Percentiles rank a stretch among this genome's conserved stretches.
Evolutionary conservation across 129 eudicot genomes (phyloP).

Genomic region (Centrapalus pauciflorus): DNA sequence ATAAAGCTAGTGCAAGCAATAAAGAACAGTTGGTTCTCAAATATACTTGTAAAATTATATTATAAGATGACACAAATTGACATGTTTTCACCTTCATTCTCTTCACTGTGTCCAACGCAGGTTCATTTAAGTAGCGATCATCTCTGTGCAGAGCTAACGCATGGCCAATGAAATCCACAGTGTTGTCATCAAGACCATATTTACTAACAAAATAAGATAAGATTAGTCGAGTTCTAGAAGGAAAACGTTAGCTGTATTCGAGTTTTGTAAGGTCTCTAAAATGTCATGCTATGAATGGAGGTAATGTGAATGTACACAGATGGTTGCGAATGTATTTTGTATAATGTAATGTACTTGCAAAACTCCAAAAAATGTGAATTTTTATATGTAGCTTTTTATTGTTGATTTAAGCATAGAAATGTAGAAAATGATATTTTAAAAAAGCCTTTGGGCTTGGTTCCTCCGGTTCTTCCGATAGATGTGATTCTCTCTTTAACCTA

Average conservation of each 20-base stretch:
- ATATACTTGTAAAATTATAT: not conserved
- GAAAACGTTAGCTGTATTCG: not conserved
- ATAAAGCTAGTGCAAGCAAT: constrained; percentile 37
- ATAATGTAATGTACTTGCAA: too few species aligned
- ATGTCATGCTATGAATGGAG: too few species aligned
- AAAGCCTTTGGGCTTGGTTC: too few species aligned
- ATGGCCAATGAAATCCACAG: constrained; percentile 92
- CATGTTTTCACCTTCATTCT: constrained; percentile 68
- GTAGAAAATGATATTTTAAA: too few species aligned
- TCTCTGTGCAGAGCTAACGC: constrained; percentile 94
- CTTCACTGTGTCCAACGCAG: constrained; percentile 87
- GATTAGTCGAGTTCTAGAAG: not conserved
- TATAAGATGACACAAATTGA: not conserved
- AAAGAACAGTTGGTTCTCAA: constrained; percentile 1
- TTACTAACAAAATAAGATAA: constrained; percentile 40
- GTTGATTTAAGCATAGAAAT: too few species aligned
- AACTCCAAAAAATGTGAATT: too few species aligned
- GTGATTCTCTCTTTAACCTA: too few species aligned
- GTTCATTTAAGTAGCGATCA: constrained; percentile 81
- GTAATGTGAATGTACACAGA: too few species aligned
- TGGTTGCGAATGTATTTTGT: too few species aligned
- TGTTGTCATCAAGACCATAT: constrained; percentile 95
- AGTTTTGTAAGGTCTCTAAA: too few species aligned
- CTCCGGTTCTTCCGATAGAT: too few species aligned
- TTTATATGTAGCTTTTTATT: too few species aligned